A percentile compares a stretch with the other conserved stretches of the same genome.
These are phyloP conservation scores for Lepidium aucheri DNA, from an alignment of 345 rosid genomes.

Conservation along the genomic window DNA sequence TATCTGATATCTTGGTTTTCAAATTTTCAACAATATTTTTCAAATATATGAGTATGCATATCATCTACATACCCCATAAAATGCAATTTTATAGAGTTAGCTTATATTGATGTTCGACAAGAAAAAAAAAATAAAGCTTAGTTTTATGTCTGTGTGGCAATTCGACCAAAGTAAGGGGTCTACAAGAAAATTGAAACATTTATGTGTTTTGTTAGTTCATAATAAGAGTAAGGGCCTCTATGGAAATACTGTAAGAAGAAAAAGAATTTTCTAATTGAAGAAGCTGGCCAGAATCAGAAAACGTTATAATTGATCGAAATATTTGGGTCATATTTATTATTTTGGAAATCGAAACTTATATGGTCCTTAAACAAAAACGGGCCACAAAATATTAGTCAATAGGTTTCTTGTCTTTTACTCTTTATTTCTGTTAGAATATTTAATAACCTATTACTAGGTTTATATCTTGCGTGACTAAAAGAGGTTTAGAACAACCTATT, in stretches of 20 bases:
- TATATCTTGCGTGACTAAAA: no score
- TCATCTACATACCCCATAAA: neutral
- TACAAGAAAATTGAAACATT: neutral
- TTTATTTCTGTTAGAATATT: neutral
- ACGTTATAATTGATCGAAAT: slow-evolving; percentile 2
- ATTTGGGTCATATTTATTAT: neutral
- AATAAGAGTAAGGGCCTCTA: neutral
- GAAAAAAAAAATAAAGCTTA: no score
- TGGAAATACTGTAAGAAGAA: neutral
- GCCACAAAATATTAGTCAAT: neutral
- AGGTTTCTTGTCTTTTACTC: slow-evolving; percentile 14
- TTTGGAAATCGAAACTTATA: slow-evolving; percentile 4
- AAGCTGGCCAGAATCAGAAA: slow-evolving; percentile 15
- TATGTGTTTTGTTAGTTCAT: no score
- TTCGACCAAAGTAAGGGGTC: neutral
- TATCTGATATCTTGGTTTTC: no score
- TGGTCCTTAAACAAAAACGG: slow-evolving; percentile 12
- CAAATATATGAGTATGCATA: neutral
- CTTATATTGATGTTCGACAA: neutral
- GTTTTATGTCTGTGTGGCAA: no score
- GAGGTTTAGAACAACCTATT: neutral
- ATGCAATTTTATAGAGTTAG: neutral
- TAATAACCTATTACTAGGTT: no score
- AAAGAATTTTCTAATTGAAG: slow-evolving; percentile 1
- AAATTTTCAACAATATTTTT: neutral